Evolutionary conservation across 768 basidiomycete species (phyloP).

Genomic region (Exsudoporus frostii): DNA sequence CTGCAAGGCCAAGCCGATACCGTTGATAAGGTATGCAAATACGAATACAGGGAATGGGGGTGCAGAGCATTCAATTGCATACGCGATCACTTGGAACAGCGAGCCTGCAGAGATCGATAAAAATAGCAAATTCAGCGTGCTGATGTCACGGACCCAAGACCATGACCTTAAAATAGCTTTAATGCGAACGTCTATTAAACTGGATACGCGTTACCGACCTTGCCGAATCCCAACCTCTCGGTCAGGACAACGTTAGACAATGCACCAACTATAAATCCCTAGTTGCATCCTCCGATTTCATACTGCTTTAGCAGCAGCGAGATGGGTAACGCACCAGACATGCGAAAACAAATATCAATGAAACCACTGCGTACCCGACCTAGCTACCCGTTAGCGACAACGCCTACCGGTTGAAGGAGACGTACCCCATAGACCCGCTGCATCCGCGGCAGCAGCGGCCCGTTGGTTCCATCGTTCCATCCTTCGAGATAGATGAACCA

Average conservation of each 20-base stretch:
- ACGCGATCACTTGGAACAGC: slow-evolving; percentile 50
- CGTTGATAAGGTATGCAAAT: slow-evolving; percentile 44
- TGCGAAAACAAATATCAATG: slow-evolving; percentile 52
- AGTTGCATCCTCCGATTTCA: slow-evolving; percentile 17
- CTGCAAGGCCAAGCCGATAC: slow-evolving; percentile 49
- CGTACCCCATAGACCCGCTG: slow-evolving; percentile 52
- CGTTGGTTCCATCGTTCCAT: slow-evolving; percentile 76
- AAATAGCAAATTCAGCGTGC: not conserved
- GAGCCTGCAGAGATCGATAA: slow-evolving; percentile 40
- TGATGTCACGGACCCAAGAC: slow-evolving; percentile 30
- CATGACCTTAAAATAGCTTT: slow-evolving; percentile 33
- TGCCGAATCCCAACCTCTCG: slow-evolving; percentile 43
- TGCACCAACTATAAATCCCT: slow-evolving; percentile 47
- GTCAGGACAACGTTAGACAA: slow-evolving; percentile 45
- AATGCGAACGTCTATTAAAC: not conserved
- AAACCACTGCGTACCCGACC: slow-evolving; percentile 52
- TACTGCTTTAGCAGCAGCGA: not conserved
- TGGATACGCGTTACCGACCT: slow-evolving; percentile 25
- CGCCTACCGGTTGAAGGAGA: not conserved
- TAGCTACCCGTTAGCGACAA: slow-evolving; percentile 17
- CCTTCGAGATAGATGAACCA: slow-evolving; percentile 60
- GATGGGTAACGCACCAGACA: slow-evolving; percentile 35
- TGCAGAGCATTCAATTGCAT: slow-evolving; percentile 49
- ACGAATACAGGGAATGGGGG: slow-evolving; percentile 66
- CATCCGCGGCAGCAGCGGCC: slow-evolving; percentile 71